Conservation (phyloP, 352 stramenopile species). For the Phytophthora pistaciae region DNA sequence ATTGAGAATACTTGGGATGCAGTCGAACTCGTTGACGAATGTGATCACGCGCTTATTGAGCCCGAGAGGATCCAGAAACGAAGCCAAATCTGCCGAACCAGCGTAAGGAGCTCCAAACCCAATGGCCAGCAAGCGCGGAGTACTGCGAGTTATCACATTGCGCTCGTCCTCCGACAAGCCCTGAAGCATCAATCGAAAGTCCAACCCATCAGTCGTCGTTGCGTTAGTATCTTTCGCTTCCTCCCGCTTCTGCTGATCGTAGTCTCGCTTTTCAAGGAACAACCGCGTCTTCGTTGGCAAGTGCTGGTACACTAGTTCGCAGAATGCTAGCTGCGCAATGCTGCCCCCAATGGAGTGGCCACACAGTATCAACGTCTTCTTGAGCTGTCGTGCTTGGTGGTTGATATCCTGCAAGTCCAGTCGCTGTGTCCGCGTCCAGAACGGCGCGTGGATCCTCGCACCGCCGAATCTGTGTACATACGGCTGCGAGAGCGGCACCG, state of each 20-base stretch:
- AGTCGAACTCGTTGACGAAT: constrained; percentile 90
- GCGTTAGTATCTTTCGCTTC: constrained; percentile 17
- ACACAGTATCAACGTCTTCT: constrained; percentile 80
- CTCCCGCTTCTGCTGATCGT: constrained; percentile 54
- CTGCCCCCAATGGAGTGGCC: constrained; percentile 88
- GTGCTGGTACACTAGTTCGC: constrained; percentile 78
- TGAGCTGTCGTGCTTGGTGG: constrained; percentile 46
- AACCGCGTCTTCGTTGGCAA: constrained; percentile 58
- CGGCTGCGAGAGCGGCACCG: constrained; percentile 67
- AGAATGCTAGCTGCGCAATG: constrained; percentile 82
- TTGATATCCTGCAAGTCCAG: constrained; percentile 65
- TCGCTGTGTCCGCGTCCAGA: constrained; percentile 76
- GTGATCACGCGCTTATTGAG: constrained; percentile 69
- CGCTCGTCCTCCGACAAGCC: constrained; percentile 30
- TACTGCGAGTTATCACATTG: constrained; percentile 28
- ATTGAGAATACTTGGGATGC: constrained; percentile 87
- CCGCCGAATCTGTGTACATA: constrained; percentile 80
- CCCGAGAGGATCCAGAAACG: constrained; percentile 61
- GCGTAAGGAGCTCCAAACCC: constrained; percentile 85
- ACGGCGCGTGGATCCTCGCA: constrained; percentile 78
- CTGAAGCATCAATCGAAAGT: constrained; percentile 37
- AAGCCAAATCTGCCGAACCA: constrained; percentile 51
- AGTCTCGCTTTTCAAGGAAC: constrained; percentile 70
- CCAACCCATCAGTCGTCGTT: constrained; percentile 19
- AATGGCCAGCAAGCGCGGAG: constrained; percentile 69